A percentile compares a stretch with the other conserved stretches of the same genome.
These are phyloP conservation scores for Endoconidiophora polonica DNA, from an alignment of 2,329 filamentous ascomycete genomes.

Conservation along the genomic window DNA sequence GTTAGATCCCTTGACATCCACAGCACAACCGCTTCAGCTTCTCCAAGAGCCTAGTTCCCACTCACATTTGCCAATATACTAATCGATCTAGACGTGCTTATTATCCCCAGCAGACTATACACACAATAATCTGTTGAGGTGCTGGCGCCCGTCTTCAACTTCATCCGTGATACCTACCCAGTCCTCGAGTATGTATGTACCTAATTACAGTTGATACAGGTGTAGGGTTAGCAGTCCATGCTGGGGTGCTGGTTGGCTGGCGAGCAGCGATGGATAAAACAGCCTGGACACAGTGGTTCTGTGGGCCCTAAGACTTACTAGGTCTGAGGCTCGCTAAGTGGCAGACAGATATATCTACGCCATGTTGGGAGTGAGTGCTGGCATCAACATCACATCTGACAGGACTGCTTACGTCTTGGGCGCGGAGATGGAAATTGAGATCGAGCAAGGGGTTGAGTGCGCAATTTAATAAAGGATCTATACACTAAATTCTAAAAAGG, in stretches of 20 bases:
- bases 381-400: not conserved
- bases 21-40: conserved; percentile 20
- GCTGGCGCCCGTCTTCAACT: conserved; percentile 20
- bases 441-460: conserved; percentile 2
- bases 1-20: conserved; percentile 19
- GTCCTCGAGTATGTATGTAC: conserved; percentile 26
- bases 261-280: conserved; percentile 52
- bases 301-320: conserved; percentile 36
- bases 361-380: conserved; percentile 35
- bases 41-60: conserved; percentile 23
- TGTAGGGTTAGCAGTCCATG: conserved; percentile 36
- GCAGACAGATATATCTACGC: conserved; percentile 51
- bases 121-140: conserved; percentile 21
- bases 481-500: conserved; percentile 3
- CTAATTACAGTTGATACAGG: conserved; percentile 53
- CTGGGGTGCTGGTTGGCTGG: conserved; percentile 42
- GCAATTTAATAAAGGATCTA: not conserved
- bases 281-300: conserved; percentile 33
- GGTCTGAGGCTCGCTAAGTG: conserved; percentile 48
- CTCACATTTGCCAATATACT: conserved; percentile 34
- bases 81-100: conserved; percentile 40
- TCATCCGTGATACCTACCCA: conserved; percentile 28
- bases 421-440: not conserved
- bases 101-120: conserved; percentile 49
- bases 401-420: conserved; percentile 1